Evolutionary conservation across 2,329 filamentous ascomycete species (phyloP), one percentile per base, ranked within the genome.

Genomic region (Apiospora rasikravindrae): DNA sequence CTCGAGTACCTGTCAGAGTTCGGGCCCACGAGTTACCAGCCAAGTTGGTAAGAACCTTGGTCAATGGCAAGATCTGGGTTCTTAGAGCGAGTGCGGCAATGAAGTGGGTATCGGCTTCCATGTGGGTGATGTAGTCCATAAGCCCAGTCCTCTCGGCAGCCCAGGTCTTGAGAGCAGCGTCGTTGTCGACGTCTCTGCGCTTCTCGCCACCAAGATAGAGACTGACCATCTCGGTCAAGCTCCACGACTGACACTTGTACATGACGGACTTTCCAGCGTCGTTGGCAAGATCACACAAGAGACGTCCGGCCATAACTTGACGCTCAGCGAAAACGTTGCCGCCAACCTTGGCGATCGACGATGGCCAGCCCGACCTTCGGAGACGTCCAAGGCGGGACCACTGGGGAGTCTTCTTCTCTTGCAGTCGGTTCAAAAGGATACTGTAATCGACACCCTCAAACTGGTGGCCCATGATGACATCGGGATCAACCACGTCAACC

Each of bases 11-110:
- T 49, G 94, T 98, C 53, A 99, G 86, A 2, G 96, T 99, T 80
- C 96, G 91, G 71, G 96, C 96, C 96, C 96, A 99, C 0, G 96
- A 98, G 82, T 99, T 99, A 77, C 96, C 96, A 74, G 96, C 96
- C 81, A 99, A 87, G 78, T 98, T 98, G 19, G 96, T 99, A 75
- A 99, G 86, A 68, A 98, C 94, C 82, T 98, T 98, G 29, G 96
- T 98, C 70, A 99, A 85, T 19, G 96, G 94, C 64, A 99, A 88
- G 86, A 99, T 93, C 82, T 99, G 96, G 33, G 97, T 92, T 74
- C 93, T 92, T 70, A 99, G 83, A 4, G 95, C 94, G 75, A 99
- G 87, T 2, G 97, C 96, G 61, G 96, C 94, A 77, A 99, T 94
- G 83, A 96, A 98, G 82, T 96, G 97, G 0, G 96, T 98, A 81